Evolutionary conservation across 176 grass and related monocot genomes (phyloP).

Genomic region (Neostapfia colusana): DNA sequence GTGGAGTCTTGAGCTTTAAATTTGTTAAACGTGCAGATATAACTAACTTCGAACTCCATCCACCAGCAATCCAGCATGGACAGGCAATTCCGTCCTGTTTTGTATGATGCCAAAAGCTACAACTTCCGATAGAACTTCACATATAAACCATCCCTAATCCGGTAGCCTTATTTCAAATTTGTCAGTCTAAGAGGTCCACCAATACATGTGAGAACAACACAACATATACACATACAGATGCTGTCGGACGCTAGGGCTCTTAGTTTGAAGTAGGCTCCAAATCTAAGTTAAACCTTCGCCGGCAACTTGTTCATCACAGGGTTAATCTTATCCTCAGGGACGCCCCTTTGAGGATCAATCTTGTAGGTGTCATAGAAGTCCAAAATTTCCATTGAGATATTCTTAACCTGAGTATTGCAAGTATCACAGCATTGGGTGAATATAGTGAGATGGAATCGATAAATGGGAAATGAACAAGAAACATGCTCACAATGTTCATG

Average conservation of each 20-base stretch:
- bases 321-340: conserved; percentile 76
- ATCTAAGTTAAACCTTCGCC: conserved; percentile 45
- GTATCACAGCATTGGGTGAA: background rate
- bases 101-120: background rate
- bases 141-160: background rate
- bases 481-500: conserved; percentile 72
- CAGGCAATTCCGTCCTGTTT: background rate
- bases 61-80: background rate
- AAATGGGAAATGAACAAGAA: background rate
- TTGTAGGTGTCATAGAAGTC: conserved; percentile 86
- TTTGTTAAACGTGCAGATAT: background rate
- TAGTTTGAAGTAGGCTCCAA: background rate
- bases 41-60: background rate
- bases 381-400: conserved; percentile 70
- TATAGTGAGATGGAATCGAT: background rate
- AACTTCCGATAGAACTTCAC: background rate
- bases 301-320: conserved; percentile 78
- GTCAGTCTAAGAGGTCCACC: background rate
- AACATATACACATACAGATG: background rate
- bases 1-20: background rate
- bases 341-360: conserved; percentile 56
- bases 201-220: background rate
- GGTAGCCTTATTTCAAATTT: background rate
- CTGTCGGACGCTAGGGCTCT: background rate
- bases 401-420: background rate